Evolutionary conservation across 1,284 basidiomycete genomes (phyloP), one percentile per base, ranked within the genome.

Genomic region (Acaromyces ingoldii): DNA sequence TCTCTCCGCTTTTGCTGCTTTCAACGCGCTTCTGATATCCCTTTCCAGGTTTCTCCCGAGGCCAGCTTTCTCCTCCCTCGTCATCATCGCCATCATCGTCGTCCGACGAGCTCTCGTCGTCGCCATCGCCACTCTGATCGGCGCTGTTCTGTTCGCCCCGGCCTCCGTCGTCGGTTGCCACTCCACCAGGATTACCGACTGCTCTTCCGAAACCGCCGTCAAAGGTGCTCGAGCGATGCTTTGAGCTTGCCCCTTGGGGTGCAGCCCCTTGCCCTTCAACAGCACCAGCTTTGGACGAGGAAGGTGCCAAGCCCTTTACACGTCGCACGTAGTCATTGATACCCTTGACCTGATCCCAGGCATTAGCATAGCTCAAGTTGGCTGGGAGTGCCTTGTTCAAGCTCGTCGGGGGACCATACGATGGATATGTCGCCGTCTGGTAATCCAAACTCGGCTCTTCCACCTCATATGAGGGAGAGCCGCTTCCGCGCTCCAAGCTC

Each of bases 41-140:
- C 13, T 29, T 34, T 7, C 52, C 46, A 13, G 43, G 51, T 9
- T 31, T 31, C 22, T 22, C 22, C n/a, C 36, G 38, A 22, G 33
- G 3, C 51, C 28, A 37, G 7, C 26, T n/a, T 48, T 17, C 19
- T 49, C 17, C n/a, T 17, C 21, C 50, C 40, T 10, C 4, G 2
- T 53, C 49, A 11, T 49, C 46, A 10, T 28, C 44, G n/a, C 26
- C 39, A 4, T 39, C 45, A 1, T 61, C 62, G n/a, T 58, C 62
- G 22, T 43, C 59, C 1, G 56, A 57, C 10, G 61, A 64, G 1
- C 60, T 63, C 51, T 69, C 66, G 40, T 69, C 65, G 26, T 69
- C 66, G 22, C 66, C 66, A 52, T 69, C 66, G 17, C 61, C 51
- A 36, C 60, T 63, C 28, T 67, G 63, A 29, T 47, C 51, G 21